Percentiles rank a stretch among this genome's conserved stretches.
Evolutionary conservation across 345 rosid species (phyloP).

Genomic region (Boechera divaricarpa): DNA sequence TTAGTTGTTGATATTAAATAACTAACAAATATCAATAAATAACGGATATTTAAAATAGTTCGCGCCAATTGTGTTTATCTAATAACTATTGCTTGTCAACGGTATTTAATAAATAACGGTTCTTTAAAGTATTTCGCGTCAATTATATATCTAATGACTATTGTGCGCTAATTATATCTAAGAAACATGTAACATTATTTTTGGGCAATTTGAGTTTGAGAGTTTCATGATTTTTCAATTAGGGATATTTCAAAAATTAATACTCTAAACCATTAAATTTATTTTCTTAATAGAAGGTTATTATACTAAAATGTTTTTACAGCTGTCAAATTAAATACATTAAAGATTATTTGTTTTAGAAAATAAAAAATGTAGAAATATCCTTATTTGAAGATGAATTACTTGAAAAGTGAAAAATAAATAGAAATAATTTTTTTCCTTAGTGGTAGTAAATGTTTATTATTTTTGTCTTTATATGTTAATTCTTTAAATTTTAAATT

Average conservation of each 20-base stretch:
- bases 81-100: too few species aligned
- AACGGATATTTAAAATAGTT: not conserved
- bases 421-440: not conserved
- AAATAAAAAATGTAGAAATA: not conserved
- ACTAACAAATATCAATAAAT: not conserved
- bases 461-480: not conserved
- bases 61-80: not conserved
- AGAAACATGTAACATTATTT: not conserved
- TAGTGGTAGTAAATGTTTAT: not conserved
- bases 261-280: too few species aligned
- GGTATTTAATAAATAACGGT: not conserved
- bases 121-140: not conserved
- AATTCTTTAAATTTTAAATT: not conserved
- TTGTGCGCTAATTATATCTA: not conserved
- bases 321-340: not conserved
- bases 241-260: too few species aligned
- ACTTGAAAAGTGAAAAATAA: not conserved
- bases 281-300: not conserved
- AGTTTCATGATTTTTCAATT: too few species aligned
- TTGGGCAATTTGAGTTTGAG: not conserved
- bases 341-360: not conserved
- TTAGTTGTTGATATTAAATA: not conserved
- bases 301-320: too few species aligned
- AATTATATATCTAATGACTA: not conserved
- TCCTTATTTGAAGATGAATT: not conserved